These are phyloP conservation scores for Lasiodiplodia citricola DNA, from an alignment of 2,329 filamentous ascomycete species.

Conservation along the genomic window DNA sequence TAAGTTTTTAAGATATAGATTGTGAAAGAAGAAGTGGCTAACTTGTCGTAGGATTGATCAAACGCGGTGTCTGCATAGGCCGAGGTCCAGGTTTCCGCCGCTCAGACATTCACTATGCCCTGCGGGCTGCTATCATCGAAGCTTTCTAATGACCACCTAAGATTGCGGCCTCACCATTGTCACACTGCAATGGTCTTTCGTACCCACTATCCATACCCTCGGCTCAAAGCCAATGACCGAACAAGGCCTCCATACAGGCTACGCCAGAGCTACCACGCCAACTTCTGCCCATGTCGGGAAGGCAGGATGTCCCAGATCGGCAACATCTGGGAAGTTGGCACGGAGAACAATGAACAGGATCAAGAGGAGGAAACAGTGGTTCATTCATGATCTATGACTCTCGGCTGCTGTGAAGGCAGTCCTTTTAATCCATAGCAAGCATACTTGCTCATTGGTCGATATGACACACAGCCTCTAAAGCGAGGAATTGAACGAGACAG, in stretches of 20 bases:
- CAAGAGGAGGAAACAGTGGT: background rate
- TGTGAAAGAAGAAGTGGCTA: background rate
- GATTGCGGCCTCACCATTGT: background rate
- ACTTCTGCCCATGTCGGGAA: background rate
- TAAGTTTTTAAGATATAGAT: slow-evolving; percentile 35
- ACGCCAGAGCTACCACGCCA: background rate
- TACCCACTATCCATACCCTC: background rate
- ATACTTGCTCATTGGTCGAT: background rate
- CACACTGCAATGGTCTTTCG: background rate
- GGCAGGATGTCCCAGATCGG: background rate
- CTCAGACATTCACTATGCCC: slow-evolving; percentile 49
- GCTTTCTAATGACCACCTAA: slow-evolving; percentile 27
- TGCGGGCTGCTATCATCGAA: slow-evolving; percentile 42
- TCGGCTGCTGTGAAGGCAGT: background rate
- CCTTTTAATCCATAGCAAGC: background rate
- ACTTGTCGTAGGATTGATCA: slow-evolving; percentile 39
- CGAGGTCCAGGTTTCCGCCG: slow-evolving; percentile 51
- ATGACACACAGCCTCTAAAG: background rate
- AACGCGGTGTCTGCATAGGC: slow-evolving; percentile 50
- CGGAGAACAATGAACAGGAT: background rate
- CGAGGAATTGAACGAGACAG: background rate
- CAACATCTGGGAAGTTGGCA: background rate
- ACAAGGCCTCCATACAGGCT: background rate
- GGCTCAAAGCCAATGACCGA: background rate
- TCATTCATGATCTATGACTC: background rate